Conservation (phyloP, 768 basidiomycete genomes). For the Cystobasidium onofrii region DNA sequence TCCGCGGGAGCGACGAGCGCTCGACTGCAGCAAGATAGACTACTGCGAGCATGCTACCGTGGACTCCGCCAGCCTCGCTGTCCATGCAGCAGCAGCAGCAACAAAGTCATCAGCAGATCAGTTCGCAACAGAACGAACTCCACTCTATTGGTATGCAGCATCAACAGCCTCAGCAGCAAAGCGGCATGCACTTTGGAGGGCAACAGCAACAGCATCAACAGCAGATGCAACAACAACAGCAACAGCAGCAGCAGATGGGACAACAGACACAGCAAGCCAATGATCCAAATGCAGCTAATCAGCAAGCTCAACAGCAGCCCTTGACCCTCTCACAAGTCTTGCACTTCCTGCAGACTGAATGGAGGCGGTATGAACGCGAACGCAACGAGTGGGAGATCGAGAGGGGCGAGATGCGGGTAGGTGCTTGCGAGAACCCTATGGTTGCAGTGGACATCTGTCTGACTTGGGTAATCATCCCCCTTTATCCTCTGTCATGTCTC, state of each 20-base stretch:
- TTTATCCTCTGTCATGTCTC: background rate
- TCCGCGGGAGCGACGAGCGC: background rate
- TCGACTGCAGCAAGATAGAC: no score
- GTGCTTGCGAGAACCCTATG: no score
- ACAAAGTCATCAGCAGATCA: background rate
- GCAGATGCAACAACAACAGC: constrained; percentile 4
- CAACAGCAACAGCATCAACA: constrained; percentile 18
- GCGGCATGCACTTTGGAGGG: background rate
- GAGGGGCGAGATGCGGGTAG: constrained; percentile 93
- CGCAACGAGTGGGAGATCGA: constrained; percentile 99
- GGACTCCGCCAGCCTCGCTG: constrained; percentile 22
- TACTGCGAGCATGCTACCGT: constrained; percentile 17
- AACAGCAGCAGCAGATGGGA: background rate
- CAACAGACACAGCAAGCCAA: constrained; percentile 20
- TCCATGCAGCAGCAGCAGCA: constrained; percentile 21
- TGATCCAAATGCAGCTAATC: background rate
- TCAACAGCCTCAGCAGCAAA: background rate
- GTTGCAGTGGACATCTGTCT: no score
- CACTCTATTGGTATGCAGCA: constrained; percentile 9
- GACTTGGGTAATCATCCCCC: no score
- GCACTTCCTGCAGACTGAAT: constrained; percentile 96
- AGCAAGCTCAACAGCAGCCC: constrained; percentile 14
- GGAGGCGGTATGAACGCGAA: constrained; percentile 94
- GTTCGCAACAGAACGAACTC: background rate
- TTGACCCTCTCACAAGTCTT: constrained; percentile 53